Evolutionary conservation across 163 green algal species (phyloP), one percentile per base, ranked within the genome.

Genomic region (Scenedesmus sp.): DNA sequence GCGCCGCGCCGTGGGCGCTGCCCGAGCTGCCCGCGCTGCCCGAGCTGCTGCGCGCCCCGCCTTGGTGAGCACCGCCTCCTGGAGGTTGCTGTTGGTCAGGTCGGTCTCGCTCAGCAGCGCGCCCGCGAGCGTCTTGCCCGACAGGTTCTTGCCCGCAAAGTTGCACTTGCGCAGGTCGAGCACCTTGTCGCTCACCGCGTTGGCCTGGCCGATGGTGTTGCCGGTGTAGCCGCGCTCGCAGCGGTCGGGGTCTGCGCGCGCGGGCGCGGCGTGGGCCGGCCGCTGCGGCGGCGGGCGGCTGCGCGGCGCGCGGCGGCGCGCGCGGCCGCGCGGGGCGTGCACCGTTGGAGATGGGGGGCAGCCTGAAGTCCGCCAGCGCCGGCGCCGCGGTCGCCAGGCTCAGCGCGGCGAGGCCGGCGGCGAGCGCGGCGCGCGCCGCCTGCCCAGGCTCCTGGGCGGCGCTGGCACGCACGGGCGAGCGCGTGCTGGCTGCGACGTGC

Each of bases 171-270:
- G 85, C 58, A 99, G 84, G 86, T 99, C 96, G 48, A 99, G 86
- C 22, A 96, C 24, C 74, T 90, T 94, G 88, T 98, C 93, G 4
- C 83, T 92, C 54, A 99, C 96, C 22, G 91, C 94, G 70, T 98
- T 98, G 51, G 94, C 94, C 90, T 98, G 94, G 0, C 94, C 94
- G 60, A 98, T 97, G 26, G 95, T 98, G 92, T 98, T 98, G 71
- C 96, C 96, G 0, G 91, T 84, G 67, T 92, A 98, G 14, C 89
- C 96, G 45, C 91, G 90, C 33, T 97, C 93, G 80, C 96, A 99
- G 9, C 93, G 80, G 63, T 91, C 91, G 50, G 96, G 96, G 81
- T 99, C 95, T 91, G 78, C 31, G 73, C 14, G 18, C n/a, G n/a
- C n/a, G n/a, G n/a, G n/a, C n/a, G n/a, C n/a, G n/a, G n/a, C n/a